A percentile compares a stretch with the other conserved stretches of the same genome.
Evolutionary conservation across 345 rosid genomes (phyloP).

Genomic region (Geranium brycei): DNA sequence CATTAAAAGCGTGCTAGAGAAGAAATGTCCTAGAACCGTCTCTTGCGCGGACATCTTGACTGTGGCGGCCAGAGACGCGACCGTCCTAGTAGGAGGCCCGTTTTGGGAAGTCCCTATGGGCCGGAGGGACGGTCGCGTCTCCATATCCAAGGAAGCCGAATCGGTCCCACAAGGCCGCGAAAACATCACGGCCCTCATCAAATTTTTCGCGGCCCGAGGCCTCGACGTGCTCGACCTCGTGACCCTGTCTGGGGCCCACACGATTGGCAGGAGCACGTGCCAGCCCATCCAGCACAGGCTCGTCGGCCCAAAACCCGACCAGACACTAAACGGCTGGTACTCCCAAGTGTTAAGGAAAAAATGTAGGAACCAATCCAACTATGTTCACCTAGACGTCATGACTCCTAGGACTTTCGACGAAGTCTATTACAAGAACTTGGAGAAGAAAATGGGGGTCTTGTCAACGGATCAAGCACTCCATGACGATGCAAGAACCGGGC

Average conservation of each 20-base stretch:
- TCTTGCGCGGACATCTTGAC: constrained; percentile 35
- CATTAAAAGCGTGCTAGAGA: constrained; percentile 21
- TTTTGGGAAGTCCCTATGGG: constrained; percentile 30
- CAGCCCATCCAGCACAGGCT: constrained; percentile 16
- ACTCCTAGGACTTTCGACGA: constrained; percentile 24
- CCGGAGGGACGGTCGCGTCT: constrained; percentile 20
- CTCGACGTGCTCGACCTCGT: constrained; percentile 22
- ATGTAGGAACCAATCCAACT: constrained; percentile 5
- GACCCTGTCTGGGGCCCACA: constrained; percentile 24
- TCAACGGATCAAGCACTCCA: constrained; percentile 38
- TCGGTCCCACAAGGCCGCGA: constrained; percentile 19
- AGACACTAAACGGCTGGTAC: constrained; percentile 10
- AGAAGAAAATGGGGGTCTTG: constrained; percentile 25
- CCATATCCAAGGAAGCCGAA: constrained; percentile 15
- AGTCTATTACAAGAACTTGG: constrained; percentile 25
- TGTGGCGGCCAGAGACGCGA: constrained; percentile 29
- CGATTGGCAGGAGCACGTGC: constrained; percentile 27
- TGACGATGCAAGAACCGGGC: constrained; percentile 32
- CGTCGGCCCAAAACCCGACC: constrained; percentile 10
- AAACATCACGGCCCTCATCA: constrained; percentile 9
- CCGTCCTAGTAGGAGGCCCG: constrained; percentile 20
- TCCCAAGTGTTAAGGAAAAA: constrained; percentile 8
- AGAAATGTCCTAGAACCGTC: constrained; percentile 19
- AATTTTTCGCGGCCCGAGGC: constrained; percentile 12
- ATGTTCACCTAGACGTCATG: constrained; percentile 18